Evolutionary conservation across 1,284 basidiomycete species (phyloP).

Genomic region (Microstroma glucosiphilum): DNA sequence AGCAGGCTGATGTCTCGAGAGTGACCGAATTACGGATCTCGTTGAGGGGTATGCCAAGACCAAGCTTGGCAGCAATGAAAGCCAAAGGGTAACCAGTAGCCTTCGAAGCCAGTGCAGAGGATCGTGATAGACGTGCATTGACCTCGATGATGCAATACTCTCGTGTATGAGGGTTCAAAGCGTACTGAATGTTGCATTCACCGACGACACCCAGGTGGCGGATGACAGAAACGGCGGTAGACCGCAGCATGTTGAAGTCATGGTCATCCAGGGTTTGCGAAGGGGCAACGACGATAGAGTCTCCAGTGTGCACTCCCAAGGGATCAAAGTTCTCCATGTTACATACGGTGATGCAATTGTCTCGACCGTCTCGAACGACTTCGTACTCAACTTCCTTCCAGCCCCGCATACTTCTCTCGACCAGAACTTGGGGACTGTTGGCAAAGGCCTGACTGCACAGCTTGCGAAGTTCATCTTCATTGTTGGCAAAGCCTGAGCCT

Average conservation of each 20-base stretch:
- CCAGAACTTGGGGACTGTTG: slow-evolving; percentile 90
- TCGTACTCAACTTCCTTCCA: slow-evolving; percentile 99
- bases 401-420: slow-evolving; percentile 98
- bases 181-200: slow-evolving; percentile 99
- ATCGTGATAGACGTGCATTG: slow-evolving; percentile 96
- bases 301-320: slow-evolving; percentile 94
- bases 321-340: slow-evolving; percentile 99
- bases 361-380: slow-evolving; percentile 92
- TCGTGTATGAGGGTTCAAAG: slow-evolving; percentile 85
- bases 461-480: slow-evolving; percentile 77
- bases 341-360: slow-evolving; percentile 98
- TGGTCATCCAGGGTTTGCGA: slow-evolving; percentile 81
- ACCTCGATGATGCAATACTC: slow-evolving; percentile 99
- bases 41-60: slow-evolving; percentile 91
- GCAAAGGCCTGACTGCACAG: slow-evolving; percentile 78
- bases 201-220: slow-evolving; percentile 94
- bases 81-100: slow-evolving; percentile 97
- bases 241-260: slow-evolving; percentile 98
- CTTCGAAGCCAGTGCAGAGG: slow-evolving; percentile 94
- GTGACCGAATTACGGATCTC: slow-evolving; percentile 97
- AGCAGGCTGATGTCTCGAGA: slow-evolving; percentile 91
- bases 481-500: slow-evolving; percentile 86
- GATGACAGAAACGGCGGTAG: slow-evolving; percentile 95
- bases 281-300: slow-evolving; percentile 97
- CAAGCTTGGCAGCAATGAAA: slow-evolving; percentile 96